Evolutionary conservation across 352 stramenopile genomes (phyloP).

Genomic region (Phytophthora idaei): DNA sequence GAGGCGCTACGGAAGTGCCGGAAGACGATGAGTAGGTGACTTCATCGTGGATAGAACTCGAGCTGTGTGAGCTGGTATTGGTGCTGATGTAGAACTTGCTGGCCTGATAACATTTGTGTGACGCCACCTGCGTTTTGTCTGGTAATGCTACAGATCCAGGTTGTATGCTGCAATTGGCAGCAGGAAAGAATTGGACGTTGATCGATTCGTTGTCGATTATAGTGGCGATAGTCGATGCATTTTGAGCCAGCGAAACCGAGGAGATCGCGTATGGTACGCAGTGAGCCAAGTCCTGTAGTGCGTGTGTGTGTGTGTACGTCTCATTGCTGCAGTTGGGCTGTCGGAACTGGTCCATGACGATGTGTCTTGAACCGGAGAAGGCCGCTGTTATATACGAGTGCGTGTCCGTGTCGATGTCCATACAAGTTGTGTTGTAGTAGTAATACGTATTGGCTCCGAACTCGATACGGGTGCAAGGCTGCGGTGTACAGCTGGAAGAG

Average conservation of each 20-base stretch:
- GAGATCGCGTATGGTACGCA: slow-evolving; percentile 34
- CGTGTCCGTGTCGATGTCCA: background rate
- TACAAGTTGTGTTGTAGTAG: slow-evolving; percentile 30
- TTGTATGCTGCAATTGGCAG: slow-evolving; percentile 15
- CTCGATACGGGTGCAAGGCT: slow-evolving; percentile 18
- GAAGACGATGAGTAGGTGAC: slow-evolving; percentile 10
- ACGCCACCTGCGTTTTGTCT: slow-evolving; percentile 9
- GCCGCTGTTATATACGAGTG: slow-evolving; percentile 15
- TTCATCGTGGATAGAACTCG: slow-evolving; percentile 8
- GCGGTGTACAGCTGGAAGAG: slow-evolving; percentile 19
- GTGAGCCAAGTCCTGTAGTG: slow-evolving; percentile 20
- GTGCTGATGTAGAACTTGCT: slow-evolving; percentile 33
- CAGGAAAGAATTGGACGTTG: slow-evolving; percentile 30
- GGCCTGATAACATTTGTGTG: slow-evolving; percentile 30
- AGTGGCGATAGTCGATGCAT: slow-evolving; percentile 20
- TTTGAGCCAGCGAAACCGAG: slow-evolving; percentile 15
- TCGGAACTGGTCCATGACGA: slow-evolving; percentile 35
- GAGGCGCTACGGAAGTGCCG: slow-evolving; percentile 2
- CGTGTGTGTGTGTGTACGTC: slow-evolving; percentile 29
- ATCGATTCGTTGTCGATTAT: slow-evolving; percentile 25
- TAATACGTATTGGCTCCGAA: slow-evolving; percentile 22
- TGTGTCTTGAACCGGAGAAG: slow-evolving; percentile 24
- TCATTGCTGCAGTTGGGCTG: slow-evolving; percentile 23
- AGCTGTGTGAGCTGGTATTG: background rate
- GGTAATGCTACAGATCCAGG: background rate